Evolutionary conservation across 2,329 filamentous ascomycete genomes (phyloP).

Genomic region (Talaromyces sp.): DNA sequence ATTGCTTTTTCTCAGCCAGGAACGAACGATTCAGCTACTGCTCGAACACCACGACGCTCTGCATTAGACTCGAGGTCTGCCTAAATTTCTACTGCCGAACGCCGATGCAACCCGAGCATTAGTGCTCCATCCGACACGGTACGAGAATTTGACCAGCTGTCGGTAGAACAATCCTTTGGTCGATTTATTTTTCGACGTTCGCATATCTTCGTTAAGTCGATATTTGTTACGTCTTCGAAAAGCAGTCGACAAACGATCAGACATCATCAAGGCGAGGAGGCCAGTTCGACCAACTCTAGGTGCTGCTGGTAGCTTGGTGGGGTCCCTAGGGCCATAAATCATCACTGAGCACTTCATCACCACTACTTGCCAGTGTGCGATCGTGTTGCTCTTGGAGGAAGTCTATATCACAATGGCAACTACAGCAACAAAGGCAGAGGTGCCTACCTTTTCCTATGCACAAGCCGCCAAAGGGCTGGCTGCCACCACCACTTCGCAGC

Average conservation of each 20-base stretch:
- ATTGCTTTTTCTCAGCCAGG: background rate
- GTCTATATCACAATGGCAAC: conserved; percentile 40
- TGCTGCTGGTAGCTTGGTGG: conserved; percentile 21
- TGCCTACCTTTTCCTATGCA: conserved; percentile 82
- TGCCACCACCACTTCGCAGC: conserved; percentile 42
- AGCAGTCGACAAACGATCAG: background rate
- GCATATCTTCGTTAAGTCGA: background rate
- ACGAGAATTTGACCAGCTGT: conserved; percentile 4
- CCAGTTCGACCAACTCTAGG: conserved; percentile 4
- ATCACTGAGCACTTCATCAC: conserved; percentile 13
- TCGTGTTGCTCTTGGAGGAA: conserved; percentile 12
- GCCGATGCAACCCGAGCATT: conserved; percentile 17
- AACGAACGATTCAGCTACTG: background rate
- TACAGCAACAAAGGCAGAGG: conserved; percentile 39
- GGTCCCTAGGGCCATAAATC: conserved; percentile 14
- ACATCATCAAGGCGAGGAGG: background rate
- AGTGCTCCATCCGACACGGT: conserved; percentile 9
- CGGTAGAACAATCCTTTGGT: background rate
- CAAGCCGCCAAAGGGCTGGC: conserved; percentile 85
- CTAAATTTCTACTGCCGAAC: conserved; percentile 11
- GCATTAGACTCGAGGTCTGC: background rate
- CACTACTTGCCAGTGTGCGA: conserved; percentile 18
- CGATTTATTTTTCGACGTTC: background rate
- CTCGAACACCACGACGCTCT: background rate
- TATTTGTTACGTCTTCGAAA: background rate